Base-by-base conservation (phyloP, 305 asterid genomes). In the Fraxinus xanthoxyloides region DNA sequence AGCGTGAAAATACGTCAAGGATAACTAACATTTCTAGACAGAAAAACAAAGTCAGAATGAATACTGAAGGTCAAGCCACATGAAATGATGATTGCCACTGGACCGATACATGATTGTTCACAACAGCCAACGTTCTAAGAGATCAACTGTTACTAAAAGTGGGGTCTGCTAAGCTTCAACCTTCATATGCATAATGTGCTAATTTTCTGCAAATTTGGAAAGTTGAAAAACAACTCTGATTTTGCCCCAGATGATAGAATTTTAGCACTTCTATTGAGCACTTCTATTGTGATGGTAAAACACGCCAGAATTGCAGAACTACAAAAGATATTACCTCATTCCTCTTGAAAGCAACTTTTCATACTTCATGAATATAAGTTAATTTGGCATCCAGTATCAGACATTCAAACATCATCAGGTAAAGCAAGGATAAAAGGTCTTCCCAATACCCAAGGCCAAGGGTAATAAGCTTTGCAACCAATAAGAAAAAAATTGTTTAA, bases 1-100 rank as follows among this genome's bases (percentile, higher is more conserved):
- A 95, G 98, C 92, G 99, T 97, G 86, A 86, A 83, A 79, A 77
- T 24, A 63, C 74, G 98, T 95, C 90, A 95, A 95, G 97, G 95
- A 82, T 81, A 75, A 89, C 87, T 28, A 63, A 75, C 80, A 74
- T 28, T 51, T 32, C 54, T 23, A 36, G 32, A 81, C 10, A 26
- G 2, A 12, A 67, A 32, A 19, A 24, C 31, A 76, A 59, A 75
- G 30, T 59, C 56, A 31, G 70, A 51, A 24, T 43, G 38, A 70
- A 72, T 32, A 38, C 75, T 70, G 15, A 82, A 35, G 65, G 65
- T 61, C 78, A 75, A 59, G 76, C 80, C 63, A 54, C 77, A 81
- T 77, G 28, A 34, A 63, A 81, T 28, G 78, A 82, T 38, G 67
- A 72, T 26, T 28, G 67, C 65, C 79, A 72, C 34, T 38, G 30